Evolutionary conservation across 805 yeast genomes (phyloP).

Genomic region (Lipomyces orientalis): DNA sequence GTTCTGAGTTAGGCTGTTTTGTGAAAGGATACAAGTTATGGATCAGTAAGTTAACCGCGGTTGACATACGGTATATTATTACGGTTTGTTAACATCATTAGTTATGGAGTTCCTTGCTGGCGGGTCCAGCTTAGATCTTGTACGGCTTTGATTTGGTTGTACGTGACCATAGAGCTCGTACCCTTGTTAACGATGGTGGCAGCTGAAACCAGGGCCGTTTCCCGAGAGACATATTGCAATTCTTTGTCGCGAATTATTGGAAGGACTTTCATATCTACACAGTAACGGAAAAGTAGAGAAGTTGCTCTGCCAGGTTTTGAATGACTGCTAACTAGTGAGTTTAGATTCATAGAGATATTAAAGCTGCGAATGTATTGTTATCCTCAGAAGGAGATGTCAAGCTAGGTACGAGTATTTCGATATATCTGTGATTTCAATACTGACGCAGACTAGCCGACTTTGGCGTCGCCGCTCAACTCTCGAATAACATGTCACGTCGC

Average conservation of each 20-base stretch:
- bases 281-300: slow-evolving; percentile 55
- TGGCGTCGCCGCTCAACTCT: slow-evolving; percentile 87
- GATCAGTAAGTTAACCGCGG: slow-evolving; percentile 51
- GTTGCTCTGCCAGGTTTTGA: slow-evolving; percentile 44
- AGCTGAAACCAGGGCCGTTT: slow-evolving; percentile 59
- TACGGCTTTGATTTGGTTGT: slow-evolving; percentile 40
- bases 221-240: slow-evolving; percentile 60
- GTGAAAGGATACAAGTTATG: slow-evolving; percentile 71
- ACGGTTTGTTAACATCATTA: neutral
- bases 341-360: slow-evolving; percentile 87
- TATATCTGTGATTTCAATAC: neutral
- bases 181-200: neutral
- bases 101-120: slow-evolving; percentile 82
- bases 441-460: slow-evolving; percentile 68
- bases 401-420: slow-evolving; percentile 45
- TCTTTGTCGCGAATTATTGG: slow-evolving; percentile 60
- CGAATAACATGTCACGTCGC: slow-evolving; percentile 59
- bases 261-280: slow-evolving; percentile 71
- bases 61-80: too few relatives aligned
- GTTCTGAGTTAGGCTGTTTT: slow-evolving; percentile 55
- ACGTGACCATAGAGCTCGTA: neutral
- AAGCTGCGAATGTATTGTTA: slow-evolving; percentile 82
- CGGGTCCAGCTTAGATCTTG: slow-evolving; percentile 71
- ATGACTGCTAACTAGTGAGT: slow-evolving; percentile 20
- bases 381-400: slow-evolving; percentile 76